These are phyloP conservation scores for Vanrija humicola DNA, from an alignment of 1,284 basidiomycete genomes.

Conservation along the genomic window DNA sequence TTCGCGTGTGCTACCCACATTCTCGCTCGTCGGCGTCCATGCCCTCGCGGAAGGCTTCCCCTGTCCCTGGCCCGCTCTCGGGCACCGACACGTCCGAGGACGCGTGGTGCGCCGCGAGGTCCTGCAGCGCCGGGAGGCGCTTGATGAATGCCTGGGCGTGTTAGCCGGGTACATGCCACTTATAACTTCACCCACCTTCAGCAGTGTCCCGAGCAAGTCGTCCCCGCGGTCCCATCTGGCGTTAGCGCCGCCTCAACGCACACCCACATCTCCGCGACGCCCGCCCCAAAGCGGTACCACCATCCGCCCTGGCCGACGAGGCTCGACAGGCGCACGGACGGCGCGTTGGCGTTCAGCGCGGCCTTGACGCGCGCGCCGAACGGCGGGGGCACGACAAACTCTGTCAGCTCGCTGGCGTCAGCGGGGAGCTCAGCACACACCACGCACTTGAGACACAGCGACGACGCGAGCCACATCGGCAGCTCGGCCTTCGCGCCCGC, in stretches of 20 bases:
- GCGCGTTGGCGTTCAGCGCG: slow-evolving; percentile 76
- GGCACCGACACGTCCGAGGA: slow-evolving; percentile 55
- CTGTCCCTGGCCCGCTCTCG: slow-evolving; percentile 41
- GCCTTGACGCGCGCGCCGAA: slow-evolving; percentile 72
- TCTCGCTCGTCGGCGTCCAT: slow-evolving; percentile 83
- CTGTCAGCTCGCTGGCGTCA: slow-evolving; percentile 68
- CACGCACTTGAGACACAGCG: slow-evolving; percentile 72
- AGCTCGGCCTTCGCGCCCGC: slow-evolving; percentile 67
- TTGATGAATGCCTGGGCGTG: slow-evolving; percentile 65
- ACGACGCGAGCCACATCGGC: slow-evolving; percentile 81
- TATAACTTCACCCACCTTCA: slow-evolving; percentile 53
- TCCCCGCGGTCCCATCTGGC: slow-evolving; percentile 15
- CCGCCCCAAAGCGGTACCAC: slow-evolving; percentile 85
- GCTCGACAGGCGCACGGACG: slow-evolving; percentile 69
- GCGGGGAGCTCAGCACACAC: neutral
- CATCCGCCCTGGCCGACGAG: slow-evolving; percentile 79
- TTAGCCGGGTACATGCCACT: neutral
- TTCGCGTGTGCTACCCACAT: slow-evolving; percentile 54
- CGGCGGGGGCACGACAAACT: slow-evolving; percentile 72
- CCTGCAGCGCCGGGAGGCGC: slow-evolving; percentile 74
- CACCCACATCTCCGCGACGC: slow-evolving; percentile 56
- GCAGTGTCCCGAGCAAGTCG: slow-evolving; percentile 56
- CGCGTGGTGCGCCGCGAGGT: slow-evolving; percentile 82
- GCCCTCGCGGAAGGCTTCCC: slow-evolving; percentile 77
- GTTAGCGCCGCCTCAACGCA: neutral